A percentile compares a stretch with the other conserved stretches of the same genome.
Evolutionary conservation across 2,329 filamentous ascomycete species (phyloP).

Genomic region (Phyllosticta capitalensis): DNA sequence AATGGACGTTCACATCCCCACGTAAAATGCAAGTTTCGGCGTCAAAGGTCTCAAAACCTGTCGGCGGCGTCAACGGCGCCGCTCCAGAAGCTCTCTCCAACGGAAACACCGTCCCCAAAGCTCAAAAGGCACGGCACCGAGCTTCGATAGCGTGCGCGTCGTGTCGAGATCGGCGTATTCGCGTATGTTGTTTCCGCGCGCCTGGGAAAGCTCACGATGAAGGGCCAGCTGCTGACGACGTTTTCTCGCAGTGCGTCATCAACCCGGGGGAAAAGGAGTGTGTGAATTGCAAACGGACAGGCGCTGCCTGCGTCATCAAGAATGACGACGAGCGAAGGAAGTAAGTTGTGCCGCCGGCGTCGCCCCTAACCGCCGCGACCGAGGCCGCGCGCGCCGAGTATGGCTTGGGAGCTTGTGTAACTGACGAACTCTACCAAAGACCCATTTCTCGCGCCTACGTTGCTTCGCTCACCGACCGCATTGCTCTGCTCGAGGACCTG

Average conservation of each 20-base stretch:
- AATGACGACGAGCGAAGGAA: constrained; percentile 48
- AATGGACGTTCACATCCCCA: not conserved
- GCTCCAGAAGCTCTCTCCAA: not conserved
- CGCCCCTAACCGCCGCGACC: not conserved
- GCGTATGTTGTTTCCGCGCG: constrained; percentile 21
- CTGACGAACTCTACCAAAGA: constrained; percentile 21
- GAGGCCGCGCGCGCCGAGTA: not conserved
- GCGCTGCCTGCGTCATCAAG: constrained; percentile 45
- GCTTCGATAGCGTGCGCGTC: constrained; percentile 48
- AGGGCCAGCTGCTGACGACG: too few relatives aligned
- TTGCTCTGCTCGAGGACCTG: constrained; percentile 43
- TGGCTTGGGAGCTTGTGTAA: not conserved
- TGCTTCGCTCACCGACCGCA: constrained; percentile 46
- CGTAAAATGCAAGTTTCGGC: not conserved
- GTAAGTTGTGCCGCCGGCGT: constrained; percentile 25
- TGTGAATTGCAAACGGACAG: constrained; percentile 44
- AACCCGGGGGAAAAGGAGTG: constrained; percentile 43
- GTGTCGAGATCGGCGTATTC: constrained; percentile 38
- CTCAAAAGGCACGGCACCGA: constrained; percentile 28
- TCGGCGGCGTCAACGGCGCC: not conserved
- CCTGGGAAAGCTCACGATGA: not conserved
- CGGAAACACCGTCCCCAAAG: constrained; percentile 11
- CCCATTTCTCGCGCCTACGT: constrained; percentile 51
- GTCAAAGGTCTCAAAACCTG: not conserved
- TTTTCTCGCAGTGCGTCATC: constrained; percentile 46